Conservation (phyloP, 2,329 filamentous ascomycete genomes). For the Cytospora leucostoma region DNA sequence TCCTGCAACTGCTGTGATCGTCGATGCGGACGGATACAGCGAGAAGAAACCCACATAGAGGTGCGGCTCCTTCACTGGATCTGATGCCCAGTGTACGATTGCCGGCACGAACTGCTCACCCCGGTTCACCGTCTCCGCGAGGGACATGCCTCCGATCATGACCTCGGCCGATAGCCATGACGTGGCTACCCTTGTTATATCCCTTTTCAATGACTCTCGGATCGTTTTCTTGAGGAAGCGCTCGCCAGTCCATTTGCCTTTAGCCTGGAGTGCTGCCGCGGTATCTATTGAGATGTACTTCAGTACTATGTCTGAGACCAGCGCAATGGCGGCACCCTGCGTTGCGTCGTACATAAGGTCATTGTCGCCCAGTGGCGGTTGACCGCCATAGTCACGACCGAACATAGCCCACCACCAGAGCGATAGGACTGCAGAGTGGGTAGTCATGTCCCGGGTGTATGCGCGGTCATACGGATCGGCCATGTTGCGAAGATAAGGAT, state of each 20-base stretch:
- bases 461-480: conserved; percentile 42
- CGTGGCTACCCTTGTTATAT: conserved; percentile 37
- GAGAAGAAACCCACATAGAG: conserved; percentile 44
- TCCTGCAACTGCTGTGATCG: conserved; percentile 42
- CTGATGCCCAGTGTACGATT: conserved; percentile 49
- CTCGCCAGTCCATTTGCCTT: conserved; percentile 38
- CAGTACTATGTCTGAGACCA: conserved; percentile 40
- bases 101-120: conserved; percentile 47
- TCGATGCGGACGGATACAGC: conserved; percentile 46
- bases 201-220: conserved; percentile 38
- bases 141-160: conserved; percentile 45
- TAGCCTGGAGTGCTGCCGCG: conserved; percentile 35
- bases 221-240: conserved; percentile 41
- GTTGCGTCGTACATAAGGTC: conserved; percentile 46
- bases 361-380: conserved; percentile 40
- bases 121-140: conserved; percentile 41
- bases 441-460: conserved; percentile 43
- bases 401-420: conserved; percentile 47
- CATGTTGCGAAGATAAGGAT: conserved; percentile 40
- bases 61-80: conserved; percentile 41
- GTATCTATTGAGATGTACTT: conserved; percentile 35
- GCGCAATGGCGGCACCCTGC: conserved; percentile 43
- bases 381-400: conserved; percentile 41
- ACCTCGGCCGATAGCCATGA: conserved; percentile 45
- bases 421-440: conserved; percentile 43